Percentiles rank a stretch among this genome's conserved stretches.
These are phyloP conservation scores for Aureobasidium sp. DNA, from an alignment of 2,329 filamentous ascomycete species.

Conservation along the genomic window DNA sequence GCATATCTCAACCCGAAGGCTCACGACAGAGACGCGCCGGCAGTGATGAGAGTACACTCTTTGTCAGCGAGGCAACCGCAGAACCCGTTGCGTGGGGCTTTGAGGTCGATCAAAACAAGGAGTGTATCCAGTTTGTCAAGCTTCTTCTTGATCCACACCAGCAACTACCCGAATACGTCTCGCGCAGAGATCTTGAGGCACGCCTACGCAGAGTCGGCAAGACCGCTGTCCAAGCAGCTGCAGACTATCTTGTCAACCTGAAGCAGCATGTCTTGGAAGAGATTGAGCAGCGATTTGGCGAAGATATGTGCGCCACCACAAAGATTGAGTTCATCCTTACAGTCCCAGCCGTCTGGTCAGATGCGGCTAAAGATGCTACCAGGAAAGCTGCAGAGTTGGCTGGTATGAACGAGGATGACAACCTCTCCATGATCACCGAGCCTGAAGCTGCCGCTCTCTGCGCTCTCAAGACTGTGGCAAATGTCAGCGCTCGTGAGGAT, in stretches of 20 bases:
- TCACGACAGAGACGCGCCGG: constrained; percentile 33
- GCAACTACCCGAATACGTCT: constrained; percentile 74
- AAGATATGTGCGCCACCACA: constrained; percentile 33
- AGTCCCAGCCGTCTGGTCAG: constrained; percentile 73
- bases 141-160: constrained; percentile 75
- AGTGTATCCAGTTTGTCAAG: constrained; percentile 68
- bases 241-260: constrained; percentile 70
- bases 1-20: constrained; percentile 41
- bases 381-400: constrained; percentile 60
- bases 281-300: constrained; percentile 62
- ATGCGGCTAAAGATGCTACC: constrained; percentile 78
- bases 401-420: neutral
- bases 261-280: constrained; percentile 73
- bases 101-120: constrained; percentile 26
- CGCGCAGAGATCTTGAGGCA: constrained; percentile 61
- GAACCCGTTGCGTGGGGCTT: constrained; percentile 64
- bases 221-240: constrained; percentile 70
- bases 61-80: constrained; percentile 6
- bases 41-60: neutral
- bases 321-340: neutral
- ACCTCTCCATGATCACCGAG: constrained; percentile 59
- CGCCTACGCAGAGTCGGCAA: constrained; percentile 67
- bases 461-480: constrained; percentile 70
- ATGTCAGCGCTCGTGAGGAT: constrained; percentile 50
- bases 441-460: constrained; percentile 75